Conservation (phyloP, 2,329 filamentous ascomycete genomes). For the Polytolypa hystricis region DNA sequence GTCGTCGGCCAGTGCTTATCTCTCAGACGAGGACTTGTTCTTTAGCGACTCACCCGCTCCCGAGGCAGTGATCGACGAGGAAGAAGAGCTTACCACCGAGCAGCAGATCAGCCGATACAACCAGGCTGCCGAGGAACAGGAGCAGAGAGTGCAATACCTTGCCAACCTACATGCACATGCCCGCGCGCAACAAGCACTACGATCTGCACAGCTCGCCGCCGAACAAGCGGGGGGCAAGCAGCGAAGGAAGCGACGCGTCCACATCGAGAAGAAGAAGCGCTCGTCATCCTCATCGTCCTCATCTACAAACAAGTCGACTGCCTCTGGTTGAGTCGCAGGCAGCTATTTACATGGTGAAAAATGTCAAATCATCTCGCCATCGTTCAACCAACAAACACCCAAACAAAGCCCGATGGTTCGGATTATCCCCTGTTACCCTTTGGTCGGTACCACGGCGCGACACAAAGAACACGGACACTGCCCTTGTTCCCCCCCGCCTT, state of each 20-base stretch:
- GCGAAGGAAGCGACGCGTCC: constrained; percentile 11
- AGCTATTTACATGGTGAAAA: not conserved
- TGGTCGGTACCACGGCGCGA: not conserved
- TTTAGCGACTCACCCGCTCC: constrained; percentile 11
- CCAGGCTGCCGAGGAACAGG: constrained; percentile 26
- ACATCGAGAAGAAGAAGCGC: constrained; percentile 12
- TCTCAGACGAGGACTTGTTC: constrained; percentile 34
- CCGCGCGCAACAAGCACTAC: constrained; percentile 28
- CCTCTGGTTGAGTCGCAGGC: not conserved
- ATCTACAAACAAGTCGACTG: not conserved
- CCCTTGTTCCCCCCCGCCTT: too few species aligned
- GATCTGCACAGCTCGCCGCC: constrained; percentile 20
- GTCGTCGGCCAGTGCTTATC: constrained; percentile 26
- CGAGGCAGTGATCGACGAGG: too few species aligned
- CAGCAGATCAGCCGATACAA: constrained; percentile 28
- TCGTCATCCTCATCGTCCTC: constrained; percentile 13
- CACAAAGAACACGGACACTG: too few species aligned
- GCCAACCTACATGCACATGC: constrained; percentile 31
- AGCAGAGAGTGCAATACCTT: constrained; percentile 26
- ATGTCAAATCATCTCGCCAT: not conserved
- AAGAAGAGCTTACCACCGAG: constrained; percentile 26
- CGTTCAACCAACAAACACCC: not conserved
- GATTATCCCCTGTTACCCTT: not conserved
- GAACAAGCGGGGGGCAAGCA: constrained; percentile 12
- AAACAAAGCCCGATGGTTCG: not conserved